Conservation (phyloP, 495 filamentous ascomycete species). For the Cercophora scortea region DNA sequence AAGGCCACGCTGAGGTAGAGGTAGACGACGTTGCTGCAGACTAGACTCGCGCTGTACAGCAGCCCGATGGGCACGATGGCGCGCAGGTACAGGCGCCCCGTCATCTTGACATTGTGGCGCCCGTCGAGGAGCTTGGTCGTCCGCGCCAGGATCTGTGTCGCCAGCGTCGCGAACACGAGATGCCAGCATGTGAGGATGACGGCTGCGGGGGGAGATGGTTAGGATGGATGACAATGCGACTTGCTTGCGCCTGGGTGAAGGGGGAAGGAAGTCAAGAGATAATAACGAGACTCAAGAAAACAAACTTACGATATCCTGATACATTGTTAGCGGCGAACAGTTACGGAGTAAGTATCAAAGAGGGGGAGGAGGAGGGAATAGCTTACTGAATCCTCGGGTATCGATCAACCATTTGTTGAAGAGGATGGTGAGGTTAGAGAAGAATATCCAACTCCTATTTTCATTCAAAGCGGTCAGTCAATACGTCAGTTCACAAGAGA, state of each 20-base stretch:
- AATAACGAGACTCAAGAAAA: neutral
- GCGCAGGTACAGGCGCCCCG: conserved; percentile 55
- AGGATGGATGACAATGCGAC: no score
- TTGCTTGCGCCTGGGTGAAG: no score
- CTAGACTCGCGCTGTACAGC: conserved; percentile 63
- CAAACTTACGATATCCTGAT: conserved; percentile 25
- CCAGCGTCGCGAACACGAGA: conserved; percentile 61
- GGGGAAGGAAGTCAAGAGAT: no score
- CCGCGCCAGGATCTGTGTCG: conserved; percentile 65
- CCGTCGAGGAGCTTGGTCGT: conserved; percentile 61
- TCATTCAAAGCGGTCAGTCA: no score
- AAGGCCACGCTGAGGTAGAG: conserved; percentile 70
- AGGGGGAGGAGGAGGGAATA: no score
- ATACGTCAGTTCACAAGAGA: no score
- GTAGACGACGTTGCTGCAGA: conserved; percentile 67
- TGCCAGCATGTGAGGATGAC: conserved; percentile 71
- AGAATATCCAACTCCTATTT: conserved; percentile 80
- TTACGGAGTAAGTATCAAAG: neutral
- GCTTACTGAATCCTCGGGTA: conserved; percentile 71
- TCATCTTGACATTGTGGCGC: conserved; percentile 63
- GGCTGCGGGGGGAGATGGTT: conserved; percentile 14
- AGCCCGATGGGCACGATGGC: conserved; percentile 69
- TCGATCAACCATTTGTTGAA: conserved; percentile 93
- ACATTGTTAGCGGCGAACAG: neutral
- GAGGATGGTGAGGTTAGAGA: conserved; percentile 82